Percentiles rank a stretch among this genome's conserved stretches.
phyloP scores from a whole-genome alignment of 208 protist genomes.

The Spongospora subterranea region DNA sequence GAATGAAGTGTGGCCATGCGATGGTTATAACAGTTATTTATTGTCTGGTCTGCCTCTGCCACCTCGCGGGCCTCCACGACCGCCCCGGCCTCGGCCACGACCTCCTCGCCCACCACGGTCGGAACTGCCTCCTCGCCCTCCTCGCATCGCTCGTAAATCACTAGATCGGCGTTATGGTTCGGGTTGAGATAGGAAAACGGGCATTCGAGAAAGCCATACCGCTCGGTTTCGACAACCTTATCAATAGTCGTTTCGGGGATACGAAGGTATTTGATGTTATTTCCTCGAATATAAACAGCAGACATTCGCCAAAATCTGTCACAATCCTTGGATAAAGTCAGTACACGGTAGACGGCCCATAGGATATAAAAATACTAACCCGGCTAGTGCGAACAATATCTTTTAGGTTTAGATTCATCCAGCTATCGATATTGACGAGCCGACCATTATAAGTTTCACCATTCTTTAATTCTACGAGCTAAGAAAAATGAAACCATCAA shows the following conservation, averaged over 20 bases:
- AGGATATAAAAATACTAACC: no score
- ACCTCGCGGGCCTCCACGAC: not conserved
- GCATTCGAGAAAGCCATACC: no score
- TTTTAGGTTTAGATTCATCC: conserved; percentile 85
- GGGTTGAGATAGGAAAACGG: not conserved
- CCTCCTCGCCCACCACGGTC: not conserved
- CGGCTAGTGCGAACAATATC: conserved; percentile 83
- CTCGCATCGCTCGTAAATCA: not conserved
- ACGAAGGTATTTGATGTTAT: conserved; percentile 86
- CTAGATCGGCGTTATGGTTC: not conserved
- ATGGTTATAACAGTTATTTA: no score
- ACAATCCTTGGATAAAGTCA: conserved; percentile 79
- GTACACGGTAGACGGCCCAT: no score
- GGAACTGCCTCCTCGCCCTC: not conserved
- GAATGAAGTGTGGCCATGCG: no score
- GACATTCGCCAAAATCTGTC: conserved; percentile 83
- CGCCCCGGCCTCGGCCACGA: conserved; percentile 1
- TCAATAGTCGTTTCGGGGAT: conserved; percentile 81
- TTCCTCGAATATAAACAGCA: conserved; percentile 84
- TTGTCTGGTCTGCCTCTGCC: not conserved
- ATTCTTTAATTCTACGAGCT: conserved; percentile 88
- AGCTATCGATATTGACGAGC: conserved; percentile 82
- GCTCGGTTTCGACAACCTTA: conserved; percentile 26
- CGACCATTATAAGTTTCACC: conserved; percentile 88
- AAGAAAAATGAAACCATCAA: not conserved